A percentile compares a stretch with the other conserved stretches of the same genome.
phyloP scores from a whole-genome alignment of 2,329 filamentous ascomycete genomes.

The Penicillium sp. region DNA sequence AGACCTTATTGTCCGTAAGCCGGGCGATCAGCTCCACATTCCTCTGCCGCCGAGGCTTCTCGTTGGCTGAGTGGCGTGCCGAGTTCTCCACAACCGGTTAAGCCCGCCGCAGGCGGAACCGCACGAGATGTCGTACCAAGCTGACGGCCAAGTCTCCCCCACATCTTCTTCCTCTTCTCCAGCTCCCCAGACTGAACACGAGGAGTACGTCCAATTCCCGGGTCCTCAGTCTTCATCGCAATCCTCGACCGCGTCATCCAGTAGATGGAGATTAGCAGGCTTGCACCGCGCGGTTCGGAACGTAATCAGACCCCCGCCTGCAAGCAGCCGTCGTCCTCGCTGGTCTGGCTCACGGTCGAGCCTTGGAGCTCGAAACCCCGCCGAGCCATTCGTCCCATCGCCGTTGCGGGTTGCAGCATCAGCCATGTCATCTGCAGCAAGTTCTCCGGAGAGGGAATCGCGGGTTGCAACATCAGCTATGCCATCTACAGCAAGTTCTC shows the following conservation, averaged over 20 bases:
- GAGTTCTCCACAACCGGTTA: constrained; percentile 34
- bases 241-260: background rate
- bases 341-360: constrained; percentile 39
- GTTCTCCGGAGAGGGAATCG: constrained; percentile 32
- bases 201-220: constrained; percentile 57
- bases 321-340: constrained; percentile 45
- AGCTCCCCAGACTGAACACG: constrained; percentile 65
- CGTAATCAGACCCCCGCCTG: constrained; percentile 58
- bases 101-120: constrained; percentile 38
- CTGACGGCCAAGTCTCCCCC: constrained; percentile 34
- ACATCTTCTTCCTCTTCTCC: constrained; percentile 68
- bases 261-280: constrained; percentile 10
- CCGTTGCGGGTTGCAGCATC: constrained; percentile 41
- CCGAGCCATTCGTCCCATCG: constrained; percentile 38
- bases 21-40: constrained; percentile 35
- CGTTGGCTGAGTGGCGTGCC: constrained; percentile 26
- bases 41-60: constrained; percentile 17
- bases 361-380: constrained; percentile 30
- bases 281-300: constrained; percentile 69
- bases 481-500: constrained; percentile 39
- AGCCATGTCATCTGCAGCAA: constrained; percentile 38
- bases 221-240: constrained; percentile 9
- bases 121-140: constrained; percentile 37
- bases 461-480: constrained; percentile 24
- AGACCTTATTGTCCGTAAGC: constrained; percentile 23